Base-by-base conservation (phyloP, 805 yeast genomes). In the Jamesozyma rosinii region DNA sequence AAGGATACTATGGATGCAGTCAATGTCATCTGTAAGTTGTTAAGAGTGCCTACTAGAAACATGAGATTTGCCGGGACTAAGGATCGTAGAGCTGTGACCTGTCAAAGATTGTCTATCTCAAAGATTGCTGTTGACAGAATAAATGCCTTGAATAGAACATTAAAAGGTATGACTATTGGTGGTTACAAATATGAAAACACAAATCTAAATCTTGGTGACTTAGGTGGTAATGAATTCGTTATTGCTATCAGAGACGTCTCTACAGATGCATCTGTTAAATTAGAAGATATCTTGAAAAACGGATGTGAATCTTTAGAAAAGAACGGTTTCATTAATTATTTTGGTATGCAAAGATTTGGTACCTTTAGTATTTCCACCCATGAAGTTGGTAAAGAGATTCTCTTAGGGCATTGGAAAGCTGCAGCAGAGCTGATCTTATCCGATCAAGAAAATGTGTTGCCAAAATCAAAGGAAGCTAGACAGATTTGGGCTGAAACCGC, bases 341-440 rank as follows among this genome's bases (percentile, higher is more conserved):
- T 75, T 61, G 99, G 99, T n/a, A 82, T 92, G 89, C 99, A 92
- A 68, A 71, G 99, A 57, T 92, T 92, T 61, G 99, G 99, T 24
- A 89, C 98, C 0, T 90, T 87, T 57, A 84, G 96, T 11, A 72
- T 88, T 24, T 86, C 97, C 2, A 89, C 98, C 0, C 97, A 92
- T 63, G 75, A 72, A 26, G 71, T 89, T 42, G 99, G 99, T 39
- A 76, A 76, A 48, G 72, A 72, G 48, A 69, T 90, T 22, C 66
- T 92, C 40, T 70, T 76, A 39, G 77, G 76, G 30, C 79, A 88
- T 44, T 92, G 95, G 88, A 74, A 82, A 52, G 72, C 69, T 13
- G 96, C 94, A 1, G 90, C 73, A 5, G 83, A 85, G 43, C 66
- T 89, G 45, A 74, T 92, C 44, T 68, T 92, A 40, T 74, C 90